Base-by-base conservation (phyloP, 1,139 yeast species). In the Taphrina sp. region DNA sequence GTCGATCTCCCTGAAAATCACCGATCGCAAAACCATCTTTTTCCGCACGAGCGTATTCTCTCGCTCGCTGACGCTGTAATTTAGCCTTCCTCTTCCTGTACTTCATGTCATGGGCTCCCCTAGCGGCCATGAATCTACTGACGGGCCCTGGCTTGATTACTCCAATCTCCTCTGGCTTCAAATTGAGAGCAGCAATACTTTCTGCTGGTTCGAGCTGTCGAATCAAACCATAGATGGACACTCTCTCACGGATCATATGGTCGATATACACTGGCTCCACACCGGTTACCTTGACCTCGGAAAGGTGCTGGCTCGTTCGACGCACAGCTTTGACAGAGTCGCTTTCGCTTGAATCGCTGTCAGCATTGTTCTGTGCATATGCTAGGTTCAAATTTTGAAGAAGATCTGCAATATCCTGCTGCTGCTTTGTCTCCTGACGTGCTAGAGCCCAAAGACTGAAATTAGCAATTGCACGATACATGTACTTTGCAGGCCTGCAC, bases 231-330 rank as follows among this genome's bases (percentile, higher is more conserved):
- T 56, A 31, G 10, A 39, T 39, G 22, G 39, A 24, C 31, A 56
- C 46, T 12, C 58, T 52, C 41, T 46, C 45, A 22, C 58, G 58
- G 5, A 51, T 45, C 58, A 56, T 56, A 38, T 52, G 23, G 37
- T 52, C 43, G 23, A 42, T 37, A 22, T 42, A 52, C 16, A 36
- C 43, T 5, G 49, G 49, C 43, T 52, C 56, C 19, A 41, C 44
- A 16, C 56, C 56, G 7, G 49, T 16, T 7, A 52, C 49, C 20
- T 44, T 52, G 43, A 52, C 49, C 22, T 35, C 41, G 22, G 56
- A 43, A 5, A 20, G 29, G 20, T n/a, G 22, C 3, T 12, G 12
- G 14, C 19, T 22, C 22, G 34, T 20, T 28, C 14, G 19, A 5
- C 22, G 39, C n/a, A 35, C 43, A 5, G 49, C 31, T 5, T 12